Base-by-base conservation (phyloP, 257 asterid species). In the Nicotiana otophora region DNA sequence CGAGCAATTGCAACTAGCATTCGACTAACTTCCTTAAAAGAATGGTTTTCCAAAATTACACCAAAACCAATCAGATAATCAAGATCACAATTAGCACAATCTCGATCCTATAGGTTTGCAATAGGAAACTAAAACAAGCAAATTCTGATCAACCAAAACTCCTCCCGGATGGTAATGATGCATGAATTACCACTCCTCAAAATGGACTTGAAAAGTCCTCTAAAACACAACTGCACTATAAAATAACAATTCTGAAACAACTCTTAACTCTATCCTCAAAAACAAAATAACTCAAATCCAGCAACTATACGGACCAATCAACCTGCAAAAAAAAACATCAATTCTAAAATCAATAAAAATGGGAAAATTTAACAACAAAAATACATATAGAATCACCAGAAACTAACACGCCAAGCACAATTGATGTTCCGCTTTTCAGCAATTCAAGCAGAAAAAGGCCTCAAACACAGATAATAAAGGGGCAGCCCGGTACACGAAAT, bases 281-380 rank as follows among this genome's bases (percentile, higher is more conserved):
- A 60, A 16, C 51, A 74, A 54, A 70, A 65, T 74, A 83, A 87
- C 81, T 54, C 81, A 85, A 83, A 81, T 81, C 87, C 86, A n/a
- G 80, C 63, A 75, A 75, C 80, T 28, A 16, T 23, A 28, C 28
- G 16, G 16, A 83, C 89, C 83, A 89, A 89, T 90, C 92, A 86
- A 83, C 92, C 96, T 91, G 94, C 92, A 91, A 86, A 9, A 36
- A 42, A 87, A 12, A 26, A 81, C 82, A 26, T 72, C 80, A 82
- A 78, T 87, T 70, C 36, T 46, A 26, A 51, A 51, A 75, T 75
- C 80, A 75, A 26, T 26, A 8, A 48, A 15, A 74, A 74, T 2
- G 20, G 11, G 23, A 48, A 48, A 39, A 70, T 0, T 20, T 11
- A 16, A 26, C 4, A 23, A 23, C 26, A 46, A 69, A 20, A 10